Base-by-base conservation (phyloP, 176 grass and related monocot species). In the Sorghum bicolor region DNA sequence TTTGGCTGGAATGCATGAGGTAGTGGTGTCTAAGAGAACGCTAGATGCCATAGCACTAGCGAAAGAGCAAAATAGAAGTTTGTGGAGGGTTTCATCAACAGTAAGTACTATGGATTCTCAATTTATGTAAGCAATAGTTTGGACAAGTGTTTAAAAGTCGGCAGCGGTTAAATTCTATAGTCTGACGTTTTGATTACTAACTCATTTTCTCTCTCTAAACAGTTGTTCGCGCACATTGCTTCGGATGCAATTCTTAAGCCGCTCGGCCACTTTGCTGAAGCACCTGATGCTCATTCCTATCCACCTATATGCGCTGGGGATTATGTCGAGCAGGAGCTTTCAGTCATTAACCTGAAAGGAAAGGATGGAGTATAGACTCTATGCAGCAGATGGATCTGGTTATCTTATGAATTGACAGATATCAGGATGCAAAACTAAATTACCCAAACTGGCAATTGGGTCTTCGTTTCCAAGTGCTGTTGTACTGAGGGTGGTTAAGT, bases 1-100 rank as follows among this genome's bases (percentile, higher is more conserved):
- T 81, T 86, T 96, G 48, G 91, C 96, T 82, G 96, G 96, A 75
- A 99, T 99, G 96, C 93, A 99, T 14, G 96, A 99, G 75, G 96
- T 99, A 64, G 80, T 94, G 66, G 93, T 99, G n/a, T 91, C 89
- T 33, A 92, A 94, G 34, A 93, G 96, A 74, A 99, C 96, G 36
- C 37, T 94, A 39, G 89, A 96, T 32, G 93, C 87, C 38, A 89
- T 99, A 38, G 74, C 83, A 48, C 44, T 75, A 52, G 96, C 89
- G 13, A 82, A 75, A 63, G 83, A 92, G 52, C 89, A 96, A 85
- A 94, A 92, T 17, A 80, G 84, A 80, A 96, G 81, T 79, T 74
- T 99, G 55, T 99, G 96, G 96, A 87, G 93, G 76, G 91, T 99
- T 75, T 99, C 96, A 24, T 96, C 96, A 22, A 99, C 96, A 5